phyloP scores from a whole-genome alignment of 805 yeast species.

The Monosporozyma siamensis region DNA sequence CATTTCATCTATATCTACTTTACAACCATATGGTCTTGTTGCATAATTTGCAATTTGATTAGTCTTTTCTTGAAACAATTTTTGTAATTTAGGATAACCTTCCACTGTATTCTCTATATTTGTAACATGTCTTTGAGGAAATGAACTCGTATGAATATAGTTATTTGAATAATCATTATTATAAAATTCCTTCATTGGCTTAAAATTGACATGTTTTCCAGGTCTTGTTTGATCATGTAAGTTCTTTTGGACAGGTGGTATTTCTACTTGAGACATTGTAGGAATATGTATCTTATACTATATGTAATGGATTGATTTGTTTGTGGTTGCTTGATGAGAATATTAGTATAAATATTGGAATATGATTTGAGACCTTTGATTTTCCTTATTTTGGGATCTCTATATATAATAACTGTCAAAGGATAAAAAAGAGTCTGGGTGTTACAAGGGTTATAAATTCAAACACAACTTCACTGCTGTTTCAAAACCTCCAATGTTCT shows the following conservation, averaged over 20 bases:
- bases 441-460: too few species aligned
- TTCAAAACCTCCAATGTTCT: too few species aligned
- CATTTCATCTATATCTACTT: conserved; percentile 44
- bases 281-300: not conserved
- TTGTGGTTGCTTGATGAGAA: too few species aligned
- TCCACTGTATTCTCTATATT: conserved; percentile 59
- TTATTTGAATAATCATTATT: conserved; percentile 70
- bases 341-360: too few species aligned
- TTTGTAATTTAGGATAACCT: conserved; percentile 80
- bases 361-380: too few species aligned
- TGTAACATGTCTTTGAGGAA: conserved; percentile 56
- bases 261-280: not conserved
- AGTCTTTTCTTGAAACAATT: conserved; percentile 54
- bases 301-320: too few species aligned
- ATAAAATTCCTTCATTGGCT: conserved; percentile 26
- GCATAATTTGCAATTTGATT: conserved; percentile 46
- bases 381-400: too few species aligned
- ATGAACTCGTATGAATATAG: conserved; percentile 50
- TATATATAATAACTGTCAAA: too few species aligned
- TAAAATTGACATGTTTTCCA: conserved; percentile 15
- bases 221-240: not conserved
- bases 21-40: conserved; percentile 56
- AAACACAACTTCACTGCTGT: too few species aligned
- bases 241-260: not conserved
- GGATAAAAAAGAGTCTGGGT: too few species aligned